Evolutionary conservation across 169 alveolate species (phyloP).

Genomic region (Cryptosporidium parvum): DNA sequence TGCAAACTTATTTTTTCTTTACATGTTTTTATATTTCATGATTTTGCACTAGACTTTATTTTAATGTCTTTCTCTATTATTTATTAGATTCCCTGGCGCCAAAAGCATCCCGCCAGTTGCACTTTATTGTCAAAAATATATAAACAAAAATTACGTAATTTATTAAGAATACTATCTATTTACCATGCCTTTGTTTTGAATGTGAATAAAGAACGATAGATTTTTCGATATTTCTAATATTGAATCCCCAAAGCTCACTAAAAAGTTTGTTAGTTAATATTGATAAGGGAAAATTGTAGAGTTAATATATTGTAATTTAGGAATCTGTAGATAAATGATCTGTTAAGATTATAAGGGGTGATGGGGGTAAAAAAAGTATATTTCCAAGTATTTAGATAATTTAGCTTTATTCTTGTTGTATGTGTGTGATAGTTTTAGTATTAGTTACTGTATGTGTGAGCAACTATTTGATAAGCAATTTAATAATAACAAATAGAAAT

Average conservation of each 20-base stretch:
- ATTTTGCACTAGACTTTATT: slow-evolving; percentile 35
- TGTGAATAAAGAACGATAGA: slow-evolving; percentile 20
- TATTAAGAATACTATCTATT: not conserved
- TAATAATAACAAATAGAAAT: too few species aligned
- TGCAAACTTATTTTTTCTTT: slow-evolving; percentile 17
- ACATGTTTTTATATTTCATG: slow-evolving; percentile 57
- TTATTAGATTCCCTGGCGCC: slow-evolving; percentile 26
- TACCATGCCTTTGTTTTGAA: slow-evolving; percentile 63
- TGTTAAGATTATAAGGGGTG: not conserved
- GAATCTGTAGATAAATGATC: not conserved
- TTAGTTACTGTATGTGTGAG: too few species aligned
- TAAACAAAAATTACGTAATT: too few species aligned
- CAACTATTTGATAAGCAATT: not conserved
- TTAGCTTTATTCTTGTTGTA: not conserved
- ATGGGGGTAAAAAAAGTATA: too few species aligned
- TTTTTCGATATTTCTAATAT: slow-evolving; percentile 35
- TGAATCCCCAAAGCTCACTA: slow-evolving; percentile 70
- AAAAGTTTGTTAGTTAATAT: not conserved
- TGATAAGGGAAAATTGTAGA: not conserved
- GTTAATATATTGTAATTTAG: too few species aligned
- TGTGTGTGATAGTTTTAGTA: too few species aligned
- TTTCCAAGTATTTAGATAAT: not conserved
- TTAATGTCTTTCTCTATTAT: slow-evolving; percentile 26
- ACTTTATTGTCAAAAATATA: not conserved
- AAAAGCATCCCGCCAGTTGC: not conserved